phyloP scores from a whole-genome alignment of 805 yeast genomes.

The Wickerhamomyces canadensis region DNA sequence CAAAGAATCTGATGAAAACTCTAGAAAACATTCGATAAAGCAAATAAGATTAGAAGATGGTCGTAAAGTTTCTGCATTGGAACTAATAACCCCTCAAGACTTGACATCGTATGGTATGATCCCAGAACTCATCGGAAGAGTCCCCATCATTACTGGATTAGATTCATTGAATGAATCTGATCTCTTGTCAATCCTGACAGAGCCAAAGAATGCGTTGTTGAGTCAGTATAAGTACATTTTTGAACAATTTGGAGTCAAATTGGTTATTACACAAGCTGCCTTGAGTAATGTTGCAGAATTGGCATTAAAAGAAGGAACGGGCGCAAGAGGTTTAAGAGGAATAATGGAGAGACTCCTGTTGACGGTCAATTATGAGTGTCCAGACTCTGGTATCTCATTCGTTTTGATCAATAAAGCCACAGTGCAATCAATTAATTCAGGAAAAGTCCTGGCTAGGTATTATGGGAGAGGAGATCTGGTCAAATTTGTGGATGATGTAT shows the following conservation, averaged over 20 bases:
- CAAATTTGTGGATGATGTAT: conserved; percentile 35
- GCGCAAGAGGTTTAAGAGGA: conserved; percentile 55
- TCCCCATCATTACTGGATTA: conserved; percentile 48
- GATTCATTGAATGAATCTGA: conserved; percentile 40
- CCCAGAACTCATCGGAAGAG: conserved; percentile 56
- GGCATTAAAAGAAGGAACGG: conserved; percentile 49
- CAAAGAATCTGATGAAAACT: conserved; percentile 4
- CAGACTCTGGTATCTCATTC: conserved; percentile 47
- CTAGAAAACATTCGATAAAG: conserved; percentile 25
- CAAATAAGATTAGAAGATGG: conserved; percentile 34
- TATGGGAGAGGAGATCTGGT: conserved; percentile 40
- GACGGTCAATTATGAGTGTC: conserved; percentile 52
- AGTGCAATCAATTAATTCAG: conserved; percentile 32
- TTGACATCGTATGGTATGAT: conserved; percentile 48
- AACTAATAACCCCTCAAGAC: conserved; percentile 44
- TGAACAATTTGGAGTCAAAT: conserved; percentile 44
- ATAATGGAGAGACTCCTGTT: conserved; percentile 47
- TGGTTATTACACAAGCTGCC: conserved; percentile 45
- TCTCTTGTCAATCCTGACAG: conserved; percentile 42
- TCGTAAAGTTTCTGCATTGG: conserved; percentile 35
- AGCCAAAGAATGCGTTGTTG: conserved; percentile 51
- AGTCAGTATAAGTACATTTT: conserved; percentile 51
- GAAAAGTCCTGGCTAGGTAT: conserved; percentile 35
- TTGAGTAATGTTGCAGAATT: conserved; percentile 40
- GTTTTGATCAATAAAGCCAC: conserved; percentile 43